phyloP scores from a whole-genome alignment of 75 land plant species.

The Selaginella moellendorffii region DNA sequence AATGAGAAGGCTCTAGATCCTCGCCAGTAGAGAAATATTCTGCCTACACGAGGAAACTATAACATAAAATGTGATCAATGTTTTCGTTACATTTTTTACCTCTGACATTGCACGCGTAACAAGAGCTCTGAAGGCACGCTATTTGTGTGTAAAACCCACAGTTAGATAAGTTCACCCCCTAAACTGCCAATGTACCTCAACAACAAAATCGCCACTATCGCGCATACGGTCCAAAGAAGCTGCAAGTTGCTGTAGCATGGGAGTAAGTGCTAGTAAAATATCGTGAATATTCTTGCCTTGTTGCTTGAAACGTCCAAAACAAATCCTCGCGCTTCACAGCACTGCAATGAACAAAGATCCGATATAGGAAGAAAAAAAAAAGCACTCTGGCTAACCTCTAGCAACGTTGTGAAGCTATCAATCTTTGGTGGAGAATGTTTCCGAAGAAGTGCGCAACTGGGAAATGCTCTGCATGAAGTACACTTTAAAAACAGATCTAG shows the following conservation, averaged over 20 bases:
- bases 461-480: constrained; percentile 11
- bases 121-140: constrained; percentile 18
- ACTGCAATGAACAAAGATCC: constrained; percentile 1
- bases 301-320: constrained; percentile 15
- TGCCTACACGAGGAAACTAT: constrained; percentile 8
- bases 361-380: not conserved
- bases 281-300: constrained; percentile 9
- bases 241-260: constrained; percentile 18
- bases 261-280: not conserved
- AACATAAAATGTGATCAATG: not conserved
- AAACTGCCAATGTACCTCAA: constrained; percentile 13
- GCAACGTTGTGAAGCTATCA: constrained; percentile 13
- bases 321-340: constrained; percentile 18
- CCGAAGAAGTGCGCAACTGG: constrained; percentile 14
- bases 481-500: not conserved
- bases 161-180: not conserved
- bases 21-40: constrained; percentile 21
- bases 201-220: constrained; percentile 10
- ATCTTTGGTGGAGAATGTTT: constrained; percentile 13
- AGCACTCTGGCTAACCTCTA: constrained; percentile 15
- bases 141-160: not conserved
- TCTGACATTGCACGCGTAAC: constrained; percentile 23
- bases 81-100: constrained; percentile 1
- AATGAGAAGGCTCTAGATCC: constrained; percentile 9
- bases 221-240: constrained; percentile 14